Percentiles rank a stretch among this genome's conserved stretches.
Evolutionary conservation across 2,329 filamentous ascomycete species (phyloP).

Genomic region (Fusarium irregulare): DNA sequence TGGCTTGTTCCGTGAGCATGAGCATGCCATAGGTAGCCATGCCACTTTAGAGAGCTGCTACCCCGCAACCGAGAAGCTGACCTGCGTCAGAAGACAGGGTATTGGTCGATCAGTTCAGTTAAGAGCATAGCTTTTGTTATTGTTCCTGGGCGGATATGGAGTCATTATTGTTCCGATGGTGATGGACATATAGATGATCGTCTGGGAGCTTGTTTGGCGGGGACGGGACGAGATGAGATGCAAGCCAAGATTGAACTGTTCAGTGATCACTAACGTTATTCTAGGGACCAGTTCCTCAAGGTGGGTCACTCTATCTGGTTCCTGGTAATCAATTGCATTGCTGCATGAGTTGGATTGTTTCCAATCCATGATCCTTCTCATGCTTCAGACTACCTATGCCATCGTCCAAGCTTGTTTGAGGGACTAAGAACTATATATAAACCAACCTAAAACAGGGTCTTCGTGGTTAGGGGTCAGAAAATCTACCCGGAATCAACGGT

Average conservation of each 20-base stretch:
- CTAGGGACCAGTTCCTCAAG: slow-evolving; percentile 10
- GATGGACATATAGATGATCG: slow-evolving; percentile 7
- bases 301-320: slow-evolving; percentile 15
- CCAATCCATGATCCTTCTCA: slow-evolving; percentile 3
- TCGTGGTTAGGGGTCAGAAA: neutral
- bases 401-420: neutral
- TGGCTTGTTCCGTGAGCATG: slow-evolving; percentile 21
- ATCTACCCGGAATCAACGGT: neutral
- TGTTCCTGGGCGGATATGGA: slow-evolving; percentile 22
- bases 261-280: neutral
- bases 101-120: slow-evolving; percentile 35
- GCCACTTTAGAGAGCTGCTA: slow-evolving; percentile 37
- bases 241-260: slow-evolving; percentile 41
- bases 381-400: neutral
- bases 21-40: slow-evolving; percentile 18
- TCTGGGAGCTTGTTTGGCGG: slow-evolving; percentile 43
- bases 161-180: slow-evolving; percentile 11
- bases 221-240: slow-evolving; percentile 41
- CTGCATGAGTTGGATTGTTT: slow-evolving; percentile 14
- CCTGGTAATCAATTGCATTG: slow-evolving; percentile 8
- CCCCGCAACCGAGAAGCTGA: slow-evolving; percentile 44
- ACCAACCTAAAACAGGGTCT: neutral
- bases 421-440: neutral
- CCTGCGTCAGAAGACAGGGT: slow-evolving; percentile 42
- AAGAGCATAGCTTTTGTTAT: slow-evolving; percentile 1